A percentile compares a stretch with the other conserved stretches of the same genome.
Evolutionary conservation across 768 basidiomycete species (phyloP).

Genomic region (Lentinula detonsa): DNA sequence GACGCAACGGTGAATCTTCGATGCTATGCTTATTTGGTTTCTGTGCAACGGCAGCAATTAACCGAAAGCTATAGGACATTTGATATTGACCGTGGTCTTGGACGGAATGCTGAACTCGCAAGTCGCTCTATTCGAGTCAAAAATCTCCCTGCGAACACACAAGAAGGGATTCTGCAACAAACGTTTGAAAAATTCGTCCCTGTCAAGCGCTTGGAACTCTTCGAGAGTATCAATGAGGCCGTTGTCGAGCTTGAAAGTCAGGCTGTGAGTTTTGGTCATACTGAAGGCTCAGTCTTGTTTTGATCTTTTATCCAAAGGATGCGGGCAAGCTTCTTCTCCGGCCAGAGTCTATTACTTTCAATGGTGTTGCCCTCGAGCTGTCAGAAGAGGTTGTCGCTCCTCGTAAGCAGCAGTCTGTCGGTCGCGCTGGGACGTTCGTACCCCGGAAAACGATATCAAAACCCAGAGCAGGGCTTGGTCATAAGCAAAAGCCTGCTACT

Average conservation of each 20-base stretch:
- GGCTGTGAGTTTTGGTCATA: constrained; percentile 39
- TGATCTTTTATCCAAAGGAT: constrained; percentile 45
- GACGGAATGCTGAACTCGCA: constrained; percentile 47
- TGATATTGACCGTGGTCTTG: constrained; percentile 50
- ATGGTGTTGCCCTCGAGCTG: constrained; percentile 53
- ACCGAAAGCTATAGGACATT: constrained; percentile 23
- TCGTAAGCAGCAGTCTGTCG: constrained; percentile 19
- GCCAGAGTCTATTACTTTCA: constrained; percentile 66
- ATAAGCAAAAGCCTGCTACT: constrained; percentile 34
- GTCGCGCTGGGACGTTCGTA: constrained; percentile 52
- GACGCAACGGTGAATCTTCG: constrained; percentile 39
- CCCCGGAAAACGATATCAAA: constrained; percentile 61
- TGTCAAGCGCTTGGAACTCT: constrained; percentile 72
- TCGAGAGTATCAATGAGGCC: constrained; percentile 54
- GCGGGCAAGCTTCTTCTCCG: constrained; percentile 74
- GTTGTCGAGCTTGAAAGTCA: constrained; percentile 60
- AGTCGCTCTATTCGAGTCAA: constrained; percentile 72
- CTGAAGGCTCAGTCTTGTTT: not conserved
- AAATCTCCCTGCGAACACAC: constrained; percentile 68
- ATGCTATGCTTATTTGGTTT: not conserved
- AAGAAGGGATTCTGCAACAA: constrained; percentile 93
- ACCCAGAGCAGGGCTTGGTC: constrained; percentile 69
- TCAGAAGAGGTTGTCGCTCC: constrained; percentile 36
- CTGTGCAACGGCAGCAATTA: not conserved
- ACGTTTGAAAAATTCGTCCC: constrained; percentile 69